These are phyloP conservation scores for Pichia sp. DNA, from an alignment of 1,139 yeast species.

Conservation along the genomic window DNA sequence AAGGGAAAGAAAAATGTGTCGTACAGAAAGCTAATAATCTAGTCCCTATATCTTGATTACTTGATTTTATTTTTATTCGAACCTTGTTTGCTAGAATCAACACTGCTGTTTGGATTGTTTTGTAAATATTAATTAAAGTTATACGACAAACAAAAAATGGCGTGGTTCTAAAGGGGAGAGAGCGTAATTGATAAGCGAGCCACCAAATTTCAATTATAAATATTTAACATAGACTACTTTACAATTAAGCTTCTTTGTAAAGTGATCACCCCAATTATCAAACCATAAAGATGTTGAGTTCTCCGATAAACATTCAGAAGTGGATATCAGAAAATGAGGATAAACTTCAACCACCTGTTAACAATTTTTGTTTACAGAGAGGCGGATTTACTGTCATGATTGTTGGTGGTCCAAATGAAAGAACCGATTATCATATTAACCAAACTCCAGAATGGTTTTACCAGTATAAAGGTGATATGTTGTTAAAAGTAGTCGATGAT, in stretches of 20 bases:
- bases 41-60: too few relatives aligned
- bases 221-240: too few relatives aligned
- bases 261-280: constrained; percentile 36
- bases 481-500: constrained; percentile 76
- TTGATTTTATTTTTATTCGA: too few relatives aligned
- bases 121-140: too few relatives aligned
- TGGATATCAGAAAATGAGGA: constrained; percentile 78
- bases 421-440: constrained; percentile 89
- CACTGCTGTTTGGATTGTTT: too few relatives aligned
- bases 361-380: constrained; percentile 80
- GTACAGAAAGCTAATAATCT: too few relatives aligned
- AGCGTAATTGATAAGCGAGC: too few relatives aligned
- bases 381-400: constrained; percentile 92
- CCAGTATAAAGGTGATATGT: constrained; percentile 81
- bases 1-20: too few relatives aligned
- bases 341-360: constrained; percentile 83
- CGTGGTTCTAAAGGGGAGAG: too few relatives aligned
- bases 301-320: constrained; percentile 66
- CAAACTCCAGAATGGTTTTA: constrained; percentile 94
- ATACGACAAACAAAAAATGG: too few relatives aligned
- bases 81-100: too few relatives aligned
- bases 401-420: constrained; percentile 91
- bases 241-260: neutral
- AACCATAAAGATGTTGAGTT: constrained; percentile 55
- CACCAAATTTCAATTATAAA: too few relatives aligned